A percentile compares a stretch with the other conserved stretches of the same genome.
These are phyloP conservation scores for Apiospora hydei DNA, from an alignment of 2,329 filamentous ascomycete genomes.

Conservation along the genomic window DNA sequence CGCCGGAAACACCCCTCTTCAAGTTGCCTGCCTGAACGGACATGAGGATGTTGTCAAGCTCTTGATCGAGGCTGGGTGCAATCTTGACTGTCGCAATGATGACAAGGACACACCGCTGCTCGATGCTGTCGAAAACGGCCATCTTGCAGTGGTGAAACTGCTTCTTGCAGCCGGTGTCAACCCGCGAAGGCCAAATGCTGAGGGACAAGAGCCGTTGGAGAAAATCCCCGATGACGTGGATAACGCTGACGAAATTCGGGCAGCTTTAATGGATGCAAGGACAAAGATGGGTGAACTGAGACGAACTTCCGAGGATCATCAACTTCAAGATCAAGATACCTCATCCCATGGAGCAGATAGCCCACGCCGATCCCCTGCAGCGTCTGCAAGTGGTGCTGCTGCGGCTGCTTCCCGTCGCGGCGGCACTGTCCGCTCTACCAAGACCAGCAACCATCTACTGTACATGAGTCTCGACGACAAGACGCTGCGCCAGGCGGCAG, in stretches of 20 bases:
- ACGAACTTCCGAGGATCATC: slow-evolving; percentile 65
- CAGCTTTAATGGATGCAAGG: slow-evolving; percentile 66
- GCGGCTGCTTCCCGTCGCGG: slow-evolving; percentile 54
- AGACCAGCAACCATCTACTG: slow-evolving; percentile 69
- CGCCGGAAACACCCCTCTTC: slow-evolving; percentile 93
- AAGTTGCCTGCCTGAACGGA: slow-evolving; percentile 90
- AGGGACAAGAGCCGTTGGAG: slow-evolving; percentile 90
- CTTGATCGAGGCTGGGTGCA: slow-evolving; percentile 83
- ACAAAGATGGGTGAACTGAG: slow-evolving; percentile 62
- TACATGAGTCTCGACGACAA: slow-evolving; percentile 71
- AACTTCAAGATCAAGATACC: slow-evolving; percentile 56
- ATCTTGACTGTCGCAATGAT: slow-evolving; percentile 79
- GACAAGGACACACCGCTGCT: slow-evolving; percentile 93
- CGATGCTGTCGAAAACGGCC: slow-evolving; percentile 95
- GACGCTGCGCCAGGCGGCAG: slow-evolving; percentile 66
- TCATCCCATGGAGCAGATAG: slow-evolving; percentile 65
- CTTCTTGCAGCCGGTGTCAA: slow-evolving; percentile 89
- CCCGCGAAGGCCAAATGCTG: slow-evolving; percentile 88
- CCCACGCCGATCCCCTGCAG: slow-evolving; percentile 63
- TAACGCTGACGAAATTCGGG: slow-evolving; percentile 80
- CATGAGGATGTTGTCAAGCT: slow-evolving; percentile 87
- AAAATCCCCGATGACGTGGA: slow-evolving; percentile 78
- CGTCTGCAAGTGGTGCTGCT: slow-evolving; percentile 39
- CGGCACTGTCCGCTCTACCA: slow-evolving; percentile 65
- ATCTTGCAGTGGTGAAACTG: slow-evolving; percentile 85